These are phyloP conservation scores for Scalesia atractyloides DNA, from an alignment of 129 eudicot species.

Conservation along the genomic window DNA sequence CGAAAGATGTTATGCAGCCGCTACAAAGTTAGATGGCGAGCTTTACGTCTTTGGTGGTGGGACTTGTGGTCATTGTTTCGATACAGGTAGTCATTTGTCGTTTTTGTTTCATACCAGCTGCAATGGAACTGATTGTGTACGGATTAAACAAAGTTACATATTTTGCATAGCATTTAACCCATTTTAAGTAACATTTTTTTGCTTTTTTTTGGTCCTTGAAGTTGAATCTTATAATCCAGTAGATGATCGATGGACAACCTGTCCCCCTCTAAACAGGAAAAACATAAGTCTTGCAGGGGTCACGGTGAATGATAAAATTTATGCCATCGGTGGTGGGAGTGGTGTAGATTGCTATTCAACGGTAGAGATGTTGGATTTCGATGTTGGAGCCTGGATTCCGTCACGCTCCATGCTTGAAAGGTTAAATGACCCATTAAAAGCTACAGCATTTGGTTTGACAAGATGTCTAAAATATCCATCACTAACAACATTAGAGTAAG, in stretches of 20 bases:
- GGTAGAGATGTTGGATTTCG: slow-evolving; percentile 77
- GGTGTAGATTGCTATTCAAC: slow-evolving; percentile 55
- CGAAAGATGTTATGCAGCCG: slow-evolving; percentile 57
- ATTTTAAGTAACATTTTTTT: slow-evolving; percentile 3
- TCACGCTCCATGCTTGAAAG: slow-evolving; percentile 80
- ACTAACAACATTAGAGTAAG: too few species aligned
- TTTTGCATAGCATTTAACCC: too few species aligned
- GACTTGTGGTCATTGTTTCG: slow-evolving; percentile 52
- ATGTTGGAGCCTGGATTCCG: slow-evolving; percentile 69
- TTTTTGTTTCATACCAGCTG: not conserved
- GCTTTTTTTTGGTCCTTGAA: slow-evolving; percentile 22
- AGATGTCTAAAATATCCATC: not conserved
- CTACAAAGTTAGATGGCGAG: slow-evolving; percentile 57
- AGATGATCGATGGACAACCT: slow-evolving; percentile 52
- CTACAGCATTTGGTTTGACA: not conserved
- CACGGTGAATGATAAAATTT: slow-evolving; percentile 56
- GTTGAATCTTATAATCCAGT: slow-evolving; percentile 69
- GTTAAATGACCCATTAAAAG: slow-evolving; percentile 25
- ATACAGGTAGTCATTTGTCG: slow-evolving; percentile 56
- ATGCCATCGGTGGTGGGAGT: slow-evolving; percentile 80
- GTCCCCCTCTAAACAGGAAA: slow-evolving; percentile 54
- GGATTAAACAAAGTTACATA: not conserved
- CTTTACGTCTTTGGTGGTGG: slow-evolving; percentile 85
- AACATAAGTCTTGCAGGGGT: slow-evolving; percentile 80
- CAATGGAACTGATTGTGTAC: not conserved